Conservation (phyloP, 495 filamentous ascomycete genomes). For the Durotheca rogersii region DNA sequence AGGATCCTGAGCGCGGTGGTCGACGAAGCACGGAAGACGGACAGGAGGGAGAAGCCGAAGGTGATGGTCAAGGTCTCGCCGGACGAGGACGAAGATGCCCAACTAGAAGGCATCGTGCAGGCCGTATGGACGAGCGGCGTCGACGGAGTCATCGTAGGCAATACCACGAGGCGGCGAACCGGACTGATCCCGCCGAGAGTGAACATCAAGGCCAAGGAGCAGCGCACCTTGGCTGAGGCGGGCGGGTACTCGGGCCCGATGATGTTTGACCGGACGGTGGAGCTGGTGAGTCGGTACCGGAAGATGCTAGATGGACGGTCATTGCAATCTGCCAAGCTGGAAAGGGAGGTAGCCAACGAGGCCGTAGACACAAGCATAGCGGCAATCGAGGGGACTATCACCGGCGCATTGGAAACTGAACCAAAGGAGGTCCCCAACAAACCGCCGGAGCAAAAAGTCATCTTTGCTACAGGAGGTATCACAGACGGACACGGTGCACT, state of each 20-base stretch:
- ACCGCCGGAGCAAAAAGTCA: conserved; percentile 61
- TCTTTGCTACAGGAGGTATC: conserved; percentile 92
- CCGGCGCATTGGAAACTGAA: conserved; percentile 27
- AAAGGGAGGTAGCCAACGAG: conserved; percentile 33
- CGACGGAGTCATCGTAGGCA: conserved; percentile 95
- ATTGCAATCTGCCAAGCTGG: conserved; percentile 26
- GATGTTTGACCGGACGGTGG: conserved; percentile 74
- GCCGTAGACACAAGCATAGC: conserved; percentile 30
- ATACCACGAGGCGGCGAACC: conserved; percentile 84
- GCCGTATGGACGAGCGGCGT: conserved; percentile 83
- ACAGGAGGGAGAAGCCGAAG: conserved; percentile 70
- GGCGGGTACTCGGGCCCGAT: conserved; percentile 91
- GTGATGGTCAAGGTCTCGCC: conserved; percentile 98
- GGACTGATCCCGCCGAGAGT: conserved; percentile 65
- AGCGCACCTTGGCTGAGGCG: conserved; percentile 65
- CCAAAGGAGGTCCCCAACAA: conserved; percentile 16
- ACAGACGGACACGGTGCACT: conserved; percentile 79
- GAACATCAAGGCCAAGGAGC: conserved; percentile 64
- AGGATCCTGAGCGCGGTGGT: conserved; percentile 80
- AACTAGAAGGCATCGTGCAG: conserved; percentile 82
- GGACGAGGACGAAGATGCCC: conserved; percentile 80
- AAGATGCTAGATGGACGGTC: conserved; percentile 62
- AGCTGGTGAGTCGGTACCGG: conserved; percentile 76
- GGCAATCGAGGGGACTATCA: conserved; percentile 34
- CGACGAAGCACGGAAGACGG: conserved; percentile 63